A percentile compares a stretch with the other conserved stretches of the same genome.
Conservation (phyloP, 2,329 filamentous ascomycete species). For the Cladophialophora bantiana region DNA sequence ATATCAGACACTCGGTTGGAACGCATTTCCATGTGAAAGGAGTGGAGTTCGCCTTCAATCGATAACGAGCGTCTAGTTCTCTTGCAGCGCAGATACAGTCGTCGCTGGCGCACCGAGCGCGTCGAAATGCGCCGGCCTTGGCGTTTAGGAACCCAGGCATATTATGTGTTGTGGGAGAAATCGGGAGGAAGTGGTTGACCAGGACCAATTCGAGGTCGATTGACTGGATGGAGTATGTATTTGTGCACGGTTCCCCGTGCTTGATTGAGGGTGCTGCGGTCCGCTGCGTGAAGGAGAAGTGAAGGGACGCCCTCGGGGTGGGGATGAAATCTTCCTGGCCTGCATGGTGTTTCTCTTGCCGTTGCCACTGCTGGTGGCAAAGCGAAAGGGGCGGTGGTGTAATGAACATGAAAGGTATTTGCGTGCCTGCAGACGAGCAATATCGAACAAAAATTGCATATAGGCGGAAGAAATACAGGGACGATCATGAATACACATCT, state of each 20-base stretch:
- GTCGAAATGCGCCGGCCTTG: neutral
- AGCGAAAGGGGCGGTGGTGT: neutral
- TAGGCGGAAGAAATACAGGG: neutral
- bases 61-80: neutral
- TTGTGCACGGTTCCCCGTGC: neutral
- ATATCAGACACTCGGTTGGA: neutral
- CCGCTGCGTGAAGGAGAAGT: neutral
- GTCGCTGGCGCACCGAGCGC: neutral
- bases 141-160: neutral
- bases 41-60: neutral
- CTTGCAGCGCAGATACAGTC: neutral
- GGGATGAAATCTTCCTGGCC: neutral
- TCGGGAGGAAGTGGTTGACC: neutral
- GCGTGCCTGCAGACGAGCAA: neutral
- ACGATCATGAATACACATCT: neutral
- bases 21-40: neutral
- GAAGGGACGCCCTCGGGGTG: neutral
- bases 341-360: neutral
- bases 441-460: constrained; percentile 1
- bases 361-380: neutral
- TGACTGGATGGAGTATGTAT: neutral
- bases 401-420: neutral
- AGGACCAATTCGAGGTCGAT: neutral
- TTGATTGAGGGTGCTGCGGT: neutral
- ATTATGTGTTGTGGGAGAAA: neutral